phyloP scores from a whole-genome alignment of 306 rosid species.

The Sophora flavescens region DNA sequence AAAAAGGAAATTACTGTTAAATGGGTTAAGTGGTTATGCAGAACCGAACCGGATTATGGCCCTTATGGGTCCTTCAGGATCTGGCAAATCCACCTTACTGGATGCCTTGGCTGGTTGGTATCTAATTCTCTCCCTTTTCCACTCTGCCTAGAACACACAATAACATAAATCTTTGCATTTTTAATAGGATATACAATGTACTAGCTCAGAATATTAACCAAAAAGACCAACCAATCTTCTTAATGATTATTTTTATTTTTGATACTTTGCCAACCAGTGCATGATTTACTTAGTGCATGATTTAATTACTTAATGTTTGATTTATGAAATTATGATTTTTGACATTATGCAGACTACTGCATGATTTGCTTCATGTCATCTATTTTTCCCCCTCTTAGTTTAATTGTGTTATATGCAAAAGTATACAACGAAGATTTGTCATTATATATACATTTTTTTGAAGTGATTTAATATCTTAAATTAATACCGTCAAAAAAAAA shows the following conservation, averaged over 20 bases:
- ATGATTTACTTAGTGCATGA: not conserved
- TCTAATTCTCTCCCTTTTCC: conserved; percentile 14
- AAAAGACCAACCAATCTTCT: not conserved
- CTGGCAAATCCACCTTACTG: conserved; percentile 74
- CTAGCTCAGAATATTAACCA: too few relatives aligned
- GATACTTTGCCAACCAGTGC: not conserved
- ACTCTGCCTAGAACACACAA: too few relatives aligned
- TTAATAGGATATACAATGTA: not conserved
- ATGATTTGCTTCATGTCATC: not conserved
- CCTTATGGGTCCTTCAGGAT: conserved; percentile 79
- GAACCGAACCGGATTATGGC: conserved; percentile 75
- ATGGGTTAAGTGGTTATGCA: conserved; percentile 65
- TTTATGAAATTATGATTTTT: not conserved
- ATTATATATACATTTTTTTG: not conserved
- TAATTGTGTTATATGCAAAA: not conserved
- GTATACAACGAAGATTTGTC: not conserved
- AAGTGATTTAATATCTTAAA: too few relatives aligned
- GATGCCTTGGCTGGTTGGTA: conserved; percentile 73
- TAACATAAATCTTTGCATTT: not conserved
- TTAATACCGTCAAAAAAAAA: too few relatives aligned
- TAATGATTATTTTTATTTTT: not conserved
- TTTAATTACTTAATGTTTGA: not conserved
- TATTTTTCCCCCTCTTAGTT: not conserved
- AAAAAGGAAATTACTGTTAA: conserved; percentile 53
- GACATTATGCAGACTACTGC: not conserved